These are phyloP conservation scores for Nidula microcarpa DNA, from an alignment of 768 basidiomycete species.

Conservation along the genomic window DNA sequence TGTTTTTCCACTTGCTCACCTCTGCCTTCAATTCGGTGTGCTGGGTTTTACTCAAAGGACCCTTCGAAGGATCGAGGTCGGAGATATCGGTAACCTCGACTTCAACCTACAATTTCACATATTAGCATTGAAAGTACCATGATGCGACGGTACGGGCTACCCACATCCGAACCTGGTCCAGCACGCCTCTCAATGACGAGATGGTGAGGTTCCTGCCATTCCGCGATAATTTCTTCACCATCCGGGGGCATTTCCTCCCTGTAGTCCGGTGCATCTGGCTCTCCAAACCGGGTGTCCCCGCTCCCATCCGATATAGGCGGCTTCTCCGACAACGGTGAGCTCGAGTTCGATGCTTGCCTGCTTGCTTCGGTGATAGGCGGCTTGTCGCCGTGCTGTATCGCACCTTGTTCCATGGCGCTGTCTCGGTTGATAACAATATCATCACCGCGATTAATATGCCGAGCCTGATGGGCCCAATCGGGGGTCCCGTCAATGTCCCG, in stretches of 20 bases:
- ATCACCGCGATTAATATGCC: slow-evolving; percentile 64
- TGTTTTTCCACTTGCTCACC: no score
- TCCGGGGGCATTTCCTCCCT: slow-evolving; percentile 14
- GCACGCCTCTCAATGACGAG: slow-evolving; percentile 18
- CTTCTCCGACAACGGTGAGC: background rate
- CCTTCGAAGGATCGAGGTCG: slow-evolving; percentile 5
- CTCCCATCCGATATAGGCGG: slow-evolving; percentile 5
- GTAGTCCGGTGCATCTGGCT: slow-evolving; percentile 4
- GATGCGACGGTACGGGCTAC: slow-evolving; percentile 7
- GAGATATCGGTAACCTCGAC: slow-evolving; percentile 30
- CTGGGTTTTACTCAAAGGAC: no score
- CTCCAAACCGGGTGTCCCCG: slow-evolving; percentile 2
- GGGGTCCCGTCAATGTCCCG: slow-evolving; percentile 57
- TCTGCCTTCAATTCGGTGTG: no score
- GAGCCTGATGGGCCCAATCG: slow-evolving; percentile 82
- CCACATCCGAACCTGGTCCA: slow-evolving; percentile 23
- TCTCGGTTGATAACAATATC: slow-evolving; percentile 89
- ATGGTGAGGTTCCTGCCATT: slow-evolving; percentile 24
- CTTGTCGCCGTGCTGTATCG: slow-evolving; percentile 11
- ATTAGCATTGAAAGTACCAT: slow-evolving; percentile 1
- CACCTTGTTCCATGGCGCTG: slow-evolving; percentile 42
- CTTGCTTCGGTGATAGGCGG: no score
- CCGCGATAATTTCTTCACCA: slow-evolving; percentile 11
- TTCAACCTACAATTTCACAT: slow-evolving; percentile 41
- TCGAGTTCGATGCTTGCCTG: background rate